These are phyloP conservation scores for Sporisorium graminicola DNA, from an alignment of 1,284 basidiomycete genomes.

Conservation along the genomic window DNA sequence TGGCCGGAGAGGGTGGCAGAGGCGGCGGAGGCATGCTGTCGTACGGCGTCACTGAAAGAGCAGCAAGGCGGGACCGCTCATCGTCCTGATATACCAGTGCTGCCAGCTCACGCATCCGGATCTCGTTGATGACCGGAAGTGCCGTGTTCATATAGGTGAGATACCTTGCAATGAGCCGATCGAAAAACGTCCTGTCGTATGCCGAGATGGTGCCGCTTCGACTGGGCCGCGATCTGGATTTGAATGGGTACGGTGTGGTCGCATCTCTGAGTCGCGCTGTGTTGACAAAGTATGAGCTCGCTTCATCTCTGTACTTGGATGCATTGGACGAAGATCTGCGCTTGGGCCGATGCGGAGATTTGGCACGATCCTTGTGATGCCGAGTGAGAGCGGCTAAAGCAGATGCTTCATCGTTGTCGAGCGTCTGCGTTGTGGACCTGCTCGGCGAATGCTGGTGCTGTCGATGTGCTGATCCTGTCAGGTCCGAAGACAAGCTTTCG, in stretches of 20 bases:
- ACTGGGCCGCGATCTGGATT: constrained; percentile 26
- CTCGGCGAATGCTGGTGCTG: neutral
- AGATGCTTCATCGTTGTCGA: constrained; percentile 43
- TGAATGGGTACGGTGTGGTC: constrained; percentile 10
- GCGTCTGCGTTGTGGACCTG: constrained; percentile 24
- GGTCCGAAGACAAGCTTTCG: constrained; percentile 43
- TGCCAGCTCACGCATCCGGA: constrained; percentile 35
- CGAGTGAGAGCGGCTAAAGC: constrained; percentile 33
- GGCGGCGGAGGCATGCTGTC: constrained; percentile 42
- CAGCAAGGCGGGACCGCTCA: constrained; percentile 16
- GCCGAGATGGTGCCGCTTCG: constrained; percentile 29
- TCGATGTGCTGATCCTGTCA: constrained; percentile 27
- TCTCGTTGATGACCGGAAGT: constrained; percentile 40
- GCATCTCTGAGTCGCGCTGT: constrained; percentile 18
- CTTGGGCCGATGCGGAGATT: constrained; percentile 32
- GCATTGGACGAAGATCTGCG: constrained; percentile 44
- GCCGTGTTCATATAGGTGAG: constrained; percentile 50
- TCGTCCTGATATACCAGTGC: constrained; percentile 36
- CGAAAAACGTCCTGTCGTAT: constrained; percentile 43
- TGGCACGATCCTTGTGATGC: constrained; percentile 31
- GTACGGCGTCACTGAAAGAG: constrained; percentile 12
- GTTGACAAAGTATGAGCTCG: constrained; percentile 16
- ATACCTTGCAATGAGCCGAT: constrained; percentile 41
- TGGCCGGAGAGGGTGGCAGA: constrained; percentile 12
- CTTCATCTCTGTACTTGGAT: constrained; percentile 29